Evolutionary conservation across 148 eudicot species (phyloP), one percentile per base, ranked within the genome.

Genomic region (Cornus kousa): DNA sequence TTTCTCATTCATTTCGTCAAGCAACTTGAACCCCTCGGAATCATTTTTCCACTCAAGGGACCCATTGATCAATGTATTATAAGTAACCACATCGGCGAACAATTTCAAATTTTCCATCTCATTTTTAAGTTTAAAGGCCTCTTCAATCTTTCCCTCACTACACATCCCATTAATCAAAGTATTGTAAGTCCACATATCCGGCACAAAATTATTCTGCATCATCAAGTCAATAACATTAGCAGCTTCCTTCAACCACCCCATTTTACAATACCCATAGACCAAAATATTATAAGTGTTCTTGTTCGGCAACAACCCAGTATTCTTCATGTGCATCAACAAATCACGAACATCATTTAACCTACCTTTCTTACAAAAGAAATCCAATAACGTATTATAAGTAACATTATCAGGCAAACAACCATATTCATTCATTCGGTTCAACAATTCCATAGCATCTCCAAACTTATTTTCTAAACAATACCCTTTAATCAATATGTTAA

Each of bases 161-260:
- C 96, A 93, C 39, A 90, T 79, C 35, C 94, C 96, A 79, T 79
- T 77, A 59, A 93, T 84, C 80, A 93, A 43, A 89, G 85, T 88
- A 73, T 93, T 91, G 82, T 90, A 93, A 22, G 98, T 95, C 96
- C 94, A 89, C 82, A 86, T 78, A 86, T 95, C 96, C 2, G 97
- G 97, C 85, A 91, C 80, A 43, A 82, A 20, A 46, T 83, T 80
- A 60, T 87, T 81, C 71, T 87, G 88, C 7, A 70, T 81, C 96
- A 95, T 95, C 87, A 95, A 67, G 70, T 91, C 93, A 17, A 93
- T 77, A 71, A 95, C 79, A 71, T 83, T 77, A 2, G 87, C 85
- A 3, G 94, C 98, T 68, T 95, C 97, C 82, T 84, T 83, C 81
- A 93, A 80, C 94, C 86, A 85, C 57, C 93, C 93, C 89, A 87